Base-by-base conservation (phyloP, 306 rosid species). In the Rosa lucieae region DNA sequence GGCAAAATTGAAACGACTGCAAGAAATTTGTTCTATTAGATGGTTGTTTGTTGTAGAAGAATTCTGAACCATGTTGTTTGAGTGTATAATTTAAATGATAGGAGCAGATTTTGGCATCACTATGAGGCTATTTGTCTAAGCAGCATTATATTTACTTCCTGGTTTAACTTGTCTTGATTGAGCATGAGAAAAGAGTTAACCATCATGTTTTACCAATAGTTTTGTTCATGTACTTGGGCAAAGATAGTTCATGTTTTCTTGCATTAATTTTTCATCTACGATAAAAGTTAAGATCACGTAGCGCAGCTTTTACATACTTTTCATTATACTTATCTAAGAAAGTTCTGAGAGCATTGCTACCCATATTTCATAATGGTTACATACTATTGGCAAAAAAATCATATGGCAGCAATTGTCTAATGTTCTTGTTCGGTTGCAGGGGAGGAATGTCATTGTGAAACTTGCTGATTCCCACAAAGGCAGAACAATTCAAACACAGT, bases 401-500 rank as follows among this genome's bases (percentile, higher is more conserved):
- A n/a, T 29, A 67, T 35, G 32, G 5, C 51, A 49, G 77, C 73
- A 72, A 69, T 62, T 52, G 52, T 80, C 51, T 46, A 14, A 83
- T 48, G 23, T 68, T 78, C 67, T 42, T 51, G 23, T 63, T 65
- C 80, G 42, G 73, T 83, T 83, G 81, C 87, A 93, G 97, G 98
- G 92, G 65, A 87, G 97, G 84, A 90, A 79, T 73, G 75, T 91
- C 72, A 81, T 85, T 43, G 93, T 87, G 70, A 93, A 93, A 86
- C 92, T 82, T 69, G 97, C 94, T 0, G 94, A 90, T 88, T 79
- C 92, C 37, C 85, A 91, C 91, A 91, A 86, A 82, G 83, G 89
- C 76, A 89, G 86, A 83, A 82, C 86, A 46, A 75, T 81, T 8
- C 93, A 85, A 78, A 69, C 82, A 5, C 85, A 83, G 77, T 58